Base-by-base conservation (phyloP, 2,329 filamentous ascomycete species). In the Arachnopeziza araneosa region DNA sequence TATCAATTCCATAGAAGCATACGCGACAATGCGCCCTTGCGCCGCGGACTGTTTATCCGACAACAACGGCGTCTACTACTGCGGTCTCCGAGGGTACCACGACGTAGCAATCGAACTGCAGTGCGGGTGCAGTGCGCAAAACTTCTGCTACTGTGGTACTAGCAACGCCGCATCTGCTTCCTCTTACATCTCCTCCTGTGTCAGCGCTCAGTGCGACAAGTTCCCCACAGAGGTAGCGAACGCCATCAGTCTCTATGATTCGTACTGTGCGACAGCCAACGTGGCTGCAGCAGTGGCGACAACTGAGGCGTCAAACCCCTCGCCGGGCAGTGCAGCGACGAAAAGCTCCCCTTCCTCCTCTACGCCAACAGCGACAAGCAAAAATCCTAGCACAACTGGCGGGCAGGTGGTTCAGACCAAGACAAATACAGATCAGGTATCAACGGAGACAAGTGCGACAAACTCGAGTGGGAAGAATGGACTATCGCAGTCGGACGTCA, bases 401-500 rank as follows among this genome's bases (percentile, higher is more conserved):
- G 26, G 26, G 26, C 4, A 30, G 9, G 26, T 9, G 4, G 26
- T 9, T 30, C 26, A 30, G 9, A 30, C 26, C 4, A 9, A 30
- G 26, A 30, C 26, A 30, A 30, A 30, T 9, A 30, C 26, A 5
- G 26, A 30, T 30, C 26, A 4, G 26, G 9, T 9, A 30, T 9
- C 26, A 30, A 30, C 26, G 9, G 26, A 30, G 26, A 30, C 26
- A 30, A 30, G 26, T 9, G 26, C 26, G 26, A 9, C 26, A 5
- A 4, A 30, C 26, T 30, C 26, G 9, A 50, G 24, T n/a, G 44
- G 50, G 21, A 58, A 58, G 36, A 30, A 54, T 17, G 56, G 56
- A 21, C n/a, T 58, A 24, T 30, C 51, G 22, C 56, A 58, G 44
- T 58, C 51, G 10, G 56, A 58, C 50, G 44, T 59, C 12, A 54